Evolutionary conservation across 306 rosid genomes (phyloP), one percentile per base, ranked within the genome.

Genomic region (Pyrus betulifolia): DNA sequence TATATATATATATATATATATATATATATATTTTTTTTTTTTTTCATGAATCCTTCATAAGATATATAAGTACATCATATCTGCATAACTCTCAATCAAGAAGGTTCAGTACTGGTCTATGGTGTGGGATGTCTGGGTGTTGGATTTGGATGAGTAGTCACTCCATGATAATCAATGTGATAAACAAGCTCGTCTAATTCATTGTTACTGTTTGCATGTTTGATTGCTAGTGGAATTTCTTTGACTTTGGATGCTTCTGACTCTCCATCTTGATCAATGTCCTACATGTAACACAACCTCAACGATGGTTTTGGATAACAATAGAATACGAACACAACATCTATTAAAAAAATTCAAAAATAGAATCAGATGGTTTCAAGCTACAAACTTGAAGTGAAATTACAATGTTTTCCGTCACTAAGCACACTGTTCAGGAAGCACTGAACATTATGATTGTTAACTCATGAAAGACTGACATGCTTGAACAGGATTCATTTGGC

Each of bases 81-180:
- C 82, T 78, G 82, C 85, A 79, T 82, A 83, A n/a, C 14, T 25
- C 57, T 44, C 35, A 31, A 28, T 14, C 60, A 19, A 46, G 7
- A 82, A 81, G 80, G 62, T 30, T 64, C 71, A 81, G 49, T 51
- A 66, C 78, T 51, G 58, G 68, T 72, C 80, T 86, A 88, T 55
- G 90, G 96, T 55, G 54, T 87, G 71, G 98, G 91, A 86, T 94
- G 98, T 68, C 77, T 90, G 19, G 98, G 98, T 64, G 88, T 90
- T 78, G 90, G 90, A 68, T 67, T 80, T 11, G 98, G 98, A 86
- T 94, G 98, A 76, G 98, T 91, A 15, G 94, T 86, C 77, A 86
- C 97, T 82, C 97, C 97, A 73, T 90, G 94, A 84, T 94, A 94
- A 80, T 94, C 98, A 57, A 65, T 87, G 69, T 94, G 97, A 81